phyloP scores from a whole-genome alignment of 768 basidiomycete genomes.

The Termitomyces sp. region DNA sequence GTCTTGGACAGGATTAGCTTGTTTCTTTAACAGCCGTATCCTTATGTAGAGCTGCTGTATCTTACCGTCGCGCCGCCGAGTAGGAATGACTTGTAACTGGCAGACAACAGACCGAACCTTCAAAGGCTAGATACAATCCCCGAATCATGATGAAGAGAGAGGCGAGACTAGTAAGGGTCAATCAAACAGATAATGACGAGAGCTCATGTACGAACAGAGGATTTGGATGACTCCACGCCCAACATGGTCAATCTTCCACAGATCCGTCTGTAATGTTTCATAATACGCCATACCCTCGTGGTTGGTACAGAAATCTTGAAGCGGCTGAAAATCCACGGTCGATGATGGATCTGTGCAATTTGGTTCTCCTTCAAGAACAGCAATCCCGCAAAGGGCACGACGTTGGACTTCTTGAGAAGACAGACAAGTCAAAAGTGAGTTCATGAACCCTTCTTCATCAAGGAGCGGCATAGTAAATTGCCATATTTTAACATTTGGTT shows the following conservation, averaged over 20 bases:
- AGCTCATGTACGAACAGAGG: background rate
- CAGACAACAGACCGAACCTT: too few relatives aligned
- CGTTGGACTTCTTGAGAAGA: background rate
- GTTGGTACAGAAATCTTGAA: background rate
- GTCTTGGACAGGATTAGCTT: too few relatives aligned
- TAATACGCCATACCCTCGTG: background rate
- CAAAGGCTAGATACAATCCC: too few relatives aligned
- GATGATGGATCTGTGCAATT: background rate
- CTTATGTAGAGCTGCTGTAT: too few relatives aligned
- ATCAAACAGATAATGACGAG: background rate
- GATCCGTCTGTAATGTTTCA: background rate
- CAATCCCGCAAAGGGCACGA: background rate
- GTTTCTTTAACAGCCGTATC: too few relatives aligned
- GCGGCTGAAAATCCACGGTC: background rate
- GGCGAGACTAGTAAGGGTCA: background rate
- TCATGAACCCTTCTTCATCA: background rate
- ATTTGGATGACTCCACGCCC: background rate
- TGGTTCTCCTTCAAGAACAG: background rate
- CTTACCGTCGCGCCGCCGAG: too few relatives aligned
- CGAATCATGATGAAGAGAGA: too few relatives aligned
- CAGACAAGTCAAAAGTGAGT: background rate
- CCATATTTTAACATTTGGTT: background rate
- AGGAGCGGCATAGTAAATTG: background rate
- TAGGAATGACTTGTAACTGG: too few relatives aligned
- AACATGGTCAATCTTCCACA: background rate